phyloP scores from a whole-genome alignment of 805 yeast species.

The Lachancea nothofagi region DNA sequence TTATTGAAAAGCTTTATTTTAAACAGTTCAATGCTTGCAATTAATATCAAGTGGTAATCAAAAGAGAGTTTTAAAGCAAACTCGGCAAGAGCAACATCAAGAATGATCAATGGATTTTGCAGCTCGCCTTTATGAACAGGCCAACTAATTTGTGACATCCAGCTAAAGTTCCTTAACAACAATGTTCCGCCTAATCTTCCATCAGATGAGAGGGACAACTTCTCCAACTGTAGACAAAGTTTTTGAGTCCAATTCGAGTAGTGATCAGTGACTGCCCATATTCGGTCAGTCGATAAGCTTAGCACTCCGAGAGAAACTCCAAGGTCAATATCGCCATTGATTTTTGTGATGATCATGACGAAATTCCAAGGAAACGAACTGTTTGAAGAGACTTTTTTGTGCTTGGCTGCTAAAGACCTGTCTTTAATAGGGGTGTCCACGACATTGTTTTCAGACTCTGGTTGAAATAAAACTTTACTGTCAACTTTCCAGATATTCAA shows the following conservation, averaged over 20 bases:
- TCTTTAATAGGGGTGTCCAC: not conserved
- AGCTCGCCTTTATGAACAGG: conserved; percentile 41
- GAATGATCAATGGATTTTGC: conserved; percentile 59
- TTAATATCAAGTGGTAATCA: conserved; percentile 80
- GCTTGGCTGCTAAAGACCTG: conserved; percentile 6
- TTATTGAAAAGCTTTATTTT: conserved; percentile 63
- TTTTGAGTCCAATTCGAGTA: conserved; percentile 66
- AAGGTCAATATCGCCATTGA: conserved; percentile 58
- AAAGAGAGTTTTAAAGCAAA: conserved; percentile 61
- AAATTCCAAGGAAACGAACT: conserved; percentile 68
- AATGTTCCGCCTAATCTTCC: conserved; percentile 81
- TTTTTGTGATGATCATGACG: conserved; percentile 48
- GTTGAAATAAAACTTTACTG: conserved; percentile 23
- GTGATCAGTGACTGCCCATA: conserved; percentile 69
- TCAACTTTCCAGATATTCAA: conserved; percentile 75
- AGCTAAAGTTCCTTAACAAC: conserved; percentile 41
- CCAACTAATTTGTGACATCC: conserved; percentile 72
- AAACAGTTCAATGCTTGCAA: conserved; percentile 47
- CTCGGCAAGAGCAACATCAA: conserved; percentile 51
- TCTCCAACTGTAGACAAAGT: conserved; percentile 54
- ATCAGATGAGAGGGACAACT: conserved; percentile 45
- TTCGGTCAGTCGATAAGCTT: conserved; percentile 45
- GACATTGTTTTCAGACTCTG: conserved; percentile 10
- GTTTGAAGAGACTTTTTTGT: conserved; percentile 9
- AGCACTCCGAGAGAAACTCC: conserved; percentile 80